Conservation (phyloP, 768 basidiomycete species). For the Trametes cubensis region DNA sequence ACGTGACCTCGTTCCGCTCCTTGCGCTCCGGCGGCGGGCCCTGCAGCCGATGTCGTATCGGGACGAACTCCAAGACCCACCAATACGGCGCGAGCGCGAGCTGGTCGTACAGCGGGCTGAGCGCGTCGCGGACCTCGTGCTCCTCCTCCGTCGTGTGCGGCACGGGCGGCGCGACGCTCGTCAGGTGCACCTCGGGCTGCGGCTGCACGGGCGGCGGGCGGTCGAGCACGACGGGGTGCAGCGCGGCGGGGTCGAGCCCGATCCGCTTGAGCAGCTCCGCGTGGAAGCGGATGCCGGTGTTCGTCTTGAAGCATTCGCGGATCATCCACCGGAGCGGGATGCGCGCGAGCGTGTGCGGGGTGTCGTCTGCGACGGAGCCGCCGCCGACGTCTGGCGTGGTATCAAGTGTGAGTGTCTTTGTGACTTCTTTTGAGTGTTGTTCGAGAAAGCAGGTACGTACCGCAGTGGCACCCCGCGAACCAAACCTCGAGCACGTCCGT, state of each 20-base stretch:
- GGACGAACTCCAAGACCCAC: conserved; percentile 67
- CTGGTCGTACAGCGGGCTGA: conserved; percentile 58
- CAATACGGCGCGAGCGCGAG: conserved; percentile 49
- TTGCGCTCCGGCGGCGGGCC: conserved; percentile 23
- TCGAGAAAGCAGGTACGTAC: conserved; percentile 39
- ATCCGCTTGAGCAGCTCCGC: conserved; percentile 35
- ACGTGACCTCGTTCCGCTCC: conserved; percentile 19
- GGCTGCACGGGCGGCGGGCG: conserved; percentile 30
- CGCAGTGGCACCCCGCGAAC: conserved; percentile 77
- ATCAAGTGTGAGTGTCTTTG: background rate
- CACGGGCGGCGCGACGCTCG: conserved; percentile 20
- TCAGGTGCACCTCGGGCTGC: conserved; percentile 12
- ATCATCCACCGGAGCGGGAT: conserved; percentile 68
- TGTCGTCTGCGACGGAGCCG: conserved; percentile 61
- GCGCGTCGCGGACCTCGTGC: conserved; percentile 63
- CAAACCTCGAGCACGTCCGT: conserved; percentile 79
- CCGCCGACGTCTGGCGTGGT: conserved; percentile 67
- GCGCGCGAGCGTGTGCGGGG: conserved; percentile 62
- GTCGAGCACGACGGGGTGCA: conserved; percentile 32
- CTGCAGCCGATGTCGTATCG: conserved; percentile 33
- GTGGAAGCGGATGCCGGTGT: conserved; percentile 45
- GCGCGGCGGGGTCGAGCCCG: conserved; percentile 34
- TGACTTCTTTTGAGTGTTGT: no score
- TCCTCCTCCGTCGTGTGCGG: conserved; percentile 48
- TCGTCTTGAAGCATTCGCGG: conserved; percentile 52